phyloP scores from a whole-genome alignment of 805 yeast genomes.

The Candida patagonica region DNA sequence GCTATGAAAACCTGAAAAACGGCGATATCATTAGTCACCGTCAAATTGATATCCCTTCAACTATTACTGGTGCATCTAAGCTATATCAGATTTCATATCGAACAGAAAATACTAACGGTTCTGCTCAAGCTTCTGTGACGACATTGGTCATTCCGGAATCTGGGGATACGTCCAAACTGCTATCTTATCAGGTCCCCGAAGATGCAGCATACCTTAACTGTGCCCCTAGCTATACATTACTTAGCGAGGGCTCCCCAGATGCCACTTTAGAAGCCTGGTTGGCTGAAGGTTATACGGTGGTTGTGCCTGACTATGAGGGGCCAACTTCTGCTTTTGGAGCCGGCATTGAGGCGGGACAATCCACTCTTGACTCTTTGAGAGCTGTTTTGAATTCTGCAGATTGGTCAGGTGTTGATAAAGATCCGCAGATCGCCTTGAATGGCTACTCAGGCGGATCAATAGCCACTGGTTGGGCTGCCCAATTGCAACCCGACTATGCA shows the following conservation, averaged over 20 bases:
- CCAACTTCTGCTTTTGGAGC: constrained; percentile 22
- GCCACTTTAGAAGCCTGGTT: constrained; percentile 10
- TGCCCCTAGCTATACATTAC: constrained; percentile 22
- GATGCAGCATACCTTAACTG: constrained; percentile 22
- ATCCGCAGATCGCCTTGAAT: constrained; percentile 64
- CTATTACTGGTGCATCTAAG: constrained; percentile 3
- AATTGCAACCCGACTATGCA: constrained; percentile 20
- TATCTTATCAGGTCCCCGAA: constrained; percentile 24
- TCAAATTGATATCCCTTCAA: constrained; percentile 7
- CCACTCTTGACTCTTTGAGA: constrained; percentile 22
- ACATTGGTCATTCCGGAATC: constrained; percentile 21
- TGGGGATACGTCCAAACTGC: constrained; percentile 10
- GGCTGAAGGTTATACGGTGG: constrained; percentile 14
- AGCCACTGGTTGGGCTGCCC: constrained; percentile 49
- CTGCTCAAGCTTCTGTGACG: constrained; percentile 22
- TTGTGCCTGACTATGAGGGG: constrained; percentile 25
- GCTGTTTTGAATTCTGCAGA: constrained; percentile 15
- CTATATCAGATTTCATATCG: constrained; percentile 21
- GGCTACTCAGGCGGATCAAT: constrained; percentile 64
- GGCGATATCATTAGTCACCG: constrained; percentile 11
- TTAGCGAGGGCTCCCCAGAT: constrained; percentile 9
- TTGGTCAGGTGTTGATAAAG: constrained; percentile 27
- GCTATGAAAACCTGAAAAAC: constrained; percentile 6
- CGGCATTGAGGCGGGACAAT: constrained; percentile 21
- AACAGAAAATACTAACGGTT: constrained; percentile 20